phyloP scores from a whole-genome alignment of 441 rosid species.

The Bruguiera hainesii region DNA sequence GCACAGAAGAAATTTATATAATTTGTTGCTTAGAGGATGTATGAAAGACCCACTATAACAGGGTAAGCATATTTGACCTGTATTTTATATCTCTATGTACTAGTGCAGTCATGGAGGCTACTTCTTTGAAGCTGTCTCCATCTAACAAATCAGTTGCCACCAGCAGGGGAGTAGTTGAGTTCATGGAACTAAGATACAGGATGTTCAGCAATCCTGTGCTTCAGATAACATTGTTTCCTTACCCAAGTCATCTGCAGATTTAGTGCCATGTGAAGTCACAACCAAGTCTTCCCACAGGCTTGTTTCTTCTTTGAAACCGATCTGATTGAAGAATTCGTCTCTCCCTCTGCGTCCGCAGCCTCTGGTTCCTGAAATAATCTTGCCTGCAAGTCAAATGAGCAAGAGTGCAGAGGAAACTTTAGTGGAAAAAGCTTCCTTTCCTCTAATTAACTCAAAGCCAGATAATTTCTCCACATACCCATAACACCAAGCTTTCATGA shows the following conservation, averaged over 20 bases:
- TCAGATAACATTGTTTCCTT: background rate
- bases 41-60: too few relatives aligned
- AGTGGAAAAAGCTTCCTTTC: background rate
- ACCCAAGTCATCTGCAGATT: background rate
- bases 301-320: constrained; percentile 10
- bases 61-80: too few relatives aligned
- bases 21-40: too few relatives aligned
- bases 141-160: too few relatives aligned
- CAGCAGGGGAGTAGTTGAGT: background rate
- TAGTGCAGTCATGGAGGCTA: background rate
- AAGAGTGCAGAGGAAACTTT: background rate
- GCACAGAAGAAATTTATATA: too few relatives aligned
- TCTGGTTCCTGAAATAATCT: constrained; percentile 35
- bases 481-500: constrained; percentile 38
- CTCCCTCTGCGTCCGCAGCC: constrained; percentile 21
- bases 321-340: constrained; percentile 22
- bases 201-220: background rate
- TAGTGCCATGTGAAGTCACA: background rate
- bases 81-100: too few relatives aligned
- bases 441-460: constrained; percentile 1
- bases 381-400: constrained; percentile 27
- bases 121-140: background rate
- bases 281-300: constrained; percentile 2
- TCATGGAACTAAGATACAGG: background rate
- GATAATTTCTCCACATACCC: constrained; percentile 28